phyloP scores from a whole-genome alignment of 306 rosid species.

The Fagus crenata region DNA sequence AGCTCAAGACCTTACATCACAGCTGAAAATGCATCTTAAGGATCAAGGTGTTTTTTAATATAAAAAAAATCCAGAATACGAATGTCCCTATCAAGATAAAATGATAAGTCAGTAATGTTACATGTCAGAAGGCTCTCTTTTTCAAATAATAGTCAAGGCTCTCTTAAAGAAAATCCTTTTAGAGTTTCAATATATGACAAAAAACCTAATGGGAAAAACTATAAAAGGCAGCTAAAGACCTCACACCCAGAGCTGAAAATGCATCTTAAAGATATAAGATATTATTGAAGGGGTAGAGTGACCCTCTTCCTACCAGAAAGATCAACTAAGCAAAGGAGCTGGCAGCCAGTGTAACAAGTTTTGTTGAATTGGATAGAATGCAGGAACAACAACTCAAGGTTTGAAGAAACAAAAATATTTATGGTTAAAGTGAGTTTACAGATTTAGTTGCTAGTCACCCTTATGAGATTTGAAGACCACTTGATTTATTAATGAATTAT shows the following conservation, averaged over 20 bases:
- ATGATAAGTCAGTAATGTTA: neutral
- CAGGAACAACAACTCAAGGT: neutral
- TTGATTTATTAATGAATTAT: neutral
- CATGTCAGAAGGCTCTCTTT: too few relatives aligned
- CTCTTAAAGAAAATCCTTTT: too few relatives aligned
- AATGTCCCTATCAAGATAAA: neutral
- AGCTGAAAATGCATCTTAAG: too few relatives aligned
- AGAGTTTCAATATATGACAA: too few relatives aligned
- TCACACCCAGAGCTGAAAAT: neutral
- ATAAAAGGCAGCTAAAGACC: neutral
- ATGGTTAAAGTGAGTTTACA: neutral
- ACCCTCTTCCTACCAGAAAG: neutral
- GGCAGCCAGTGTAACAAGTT: neutral
- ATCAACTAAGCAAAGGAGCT: neutral
- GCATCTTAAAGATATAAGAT: neutral
- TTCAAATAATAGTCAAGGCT: too few relatives aligned
- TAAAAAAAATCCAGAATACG: too few relatives aligned
- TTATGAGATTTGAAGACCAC: too few relatives aligned
- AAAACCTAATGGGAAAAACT: too few relatives aligned
- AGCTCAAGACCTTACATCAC: neutral
- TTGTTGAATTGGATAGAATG: neutral
- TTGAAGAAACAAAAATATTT: neutral
- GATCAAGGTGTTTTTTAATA: too few relatives aligned
- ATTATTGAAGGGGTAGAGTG: neutral
- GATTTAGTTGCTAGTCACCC: too few relatives aligned